Evolutionary conservation across 225 moss, liverwort and hornwort species (phyloP), one percentile per base, ranked within the genome.

Genomic region (Physcomitrium patens): DNA sequence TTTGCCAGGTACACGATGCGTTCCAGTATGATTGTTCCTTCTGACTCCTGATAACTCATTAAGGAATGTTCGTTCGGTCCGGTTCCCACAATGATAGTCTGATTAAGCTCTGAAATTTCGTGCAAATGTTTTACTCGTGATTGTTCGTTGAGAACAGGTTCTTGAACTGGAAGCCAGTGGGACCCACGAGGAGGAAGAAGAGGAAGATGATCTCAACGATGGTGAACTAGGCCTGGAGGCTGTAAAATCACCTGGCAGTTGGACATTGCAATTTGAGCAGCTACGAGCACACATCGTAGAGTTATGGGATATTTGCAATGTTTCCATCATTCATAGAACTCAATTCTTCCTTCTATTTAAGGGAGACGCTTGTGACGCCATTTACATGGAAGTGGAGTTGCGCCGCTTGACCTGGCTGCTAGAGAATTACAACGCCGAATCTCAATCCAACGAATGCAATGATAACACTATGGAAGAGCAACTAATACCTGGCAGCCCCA

Each of bases 341-440:
- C 95, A 99, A 47, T 99, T 99, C 68, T 92, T 82, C 67, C 87
- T 95, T 44, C 68, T 95, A 26, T 99, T 99, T 44, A 95, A 93
- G 71, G 99, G 99, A 67, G 99, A 95, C 37, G 78, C 90, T 71
- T 85, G 90, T 0, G 99, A 99, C 65, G 81, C 91, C 18, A 95
- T 99, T 48, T 99, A 99, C 23, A 79, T 99, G 86, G 95, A 99
- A 86, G 99, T 99, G 43, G 99, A 99, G 68, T 78, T 99, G 28
- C 91, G 93, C 13, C 85, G 95, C 64, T 60, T 99, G 62, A 91
- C 91, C 28, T 99, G 95, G 93, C 76, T 95, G 73, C 93, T 95
- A 64, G 95, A 99, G 75, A 91, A 92, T 42, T 87, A 82, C 0
- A 93, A 90, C 22, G 85, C 88, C 4, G 91, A 91, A 41, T 88